Conservation (phyloP, 2,329 filamentous ascomycete genomes). For the Ascosphaera pollenicola region DNA sequence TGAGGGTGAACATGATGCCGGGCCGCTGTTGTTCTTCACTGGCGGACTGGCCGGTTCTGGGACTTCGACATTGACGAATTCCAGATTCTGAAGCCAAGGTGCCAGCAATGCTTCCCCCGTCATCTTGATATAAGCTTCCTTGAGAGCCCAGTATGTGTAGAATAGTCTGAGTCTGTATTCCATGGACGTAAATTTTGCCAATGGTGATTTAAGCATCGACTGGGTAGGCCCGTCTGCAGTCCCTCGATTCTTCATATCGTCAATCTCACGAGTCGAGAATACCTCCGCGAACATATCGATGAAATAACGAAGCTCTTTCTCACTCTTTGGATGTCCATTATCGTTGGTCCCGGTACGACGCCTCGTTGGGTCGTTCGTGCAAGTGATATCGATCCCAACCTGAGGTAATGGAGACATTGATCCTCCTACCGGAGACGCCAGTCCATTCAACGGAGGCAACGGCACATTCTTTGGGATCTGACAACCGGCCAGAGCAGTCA, state of each 20-base stretch:
- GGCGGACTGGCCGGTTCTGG: conserved; percentile 12
- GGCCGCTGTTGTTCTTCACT: background rate
- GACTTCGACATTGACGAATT: conserved; percentile 35
- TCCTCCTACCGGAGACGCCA: conserved; percentile 3
- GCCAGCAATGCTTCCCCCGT: conserved; percentile 41
- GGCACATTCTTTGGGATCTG: conserved; percentile 6
- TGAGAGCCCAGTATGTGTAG: conserved; percentile 42
- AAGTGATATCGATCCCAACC: conserved; percentile 40
- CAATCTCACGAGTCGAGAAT: conserved; percentile 32
- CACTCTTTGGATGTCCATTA: conserved; percentile 20
- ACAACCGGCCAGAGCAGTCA: conserved; percentile 36
- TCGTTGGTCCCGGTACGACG: conserved; percentile 28
- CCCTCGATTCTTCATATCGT: conserved; percentile 26
- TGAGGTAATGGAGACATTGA: conserved; percentile 11
- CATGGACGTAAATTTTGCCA: conserved; percentile 21
- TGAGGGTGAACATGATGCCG: conserved; percentile 12
- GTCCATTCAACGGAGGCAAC: background rate
- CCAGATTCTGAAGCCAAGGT: conserved; percentile 35
- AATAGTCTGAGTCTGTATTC: conserved; percentile 36
- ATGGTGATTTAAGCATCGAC: conserved; percentile 10
- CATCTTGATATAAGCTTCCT: conserved; percentile 46
- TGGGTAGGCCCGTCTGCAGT: conserved; percentile 7
- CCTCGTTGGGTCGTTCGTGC: conserved; percentile 31
- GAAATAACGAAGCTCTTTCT: conserved; percentile 31
- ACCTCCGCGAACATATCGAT: conserved; percentile 37